Percentiles rank a stretch among this genome's conserved stretches.
Conservation (phyloP, 768 basidiomycete genomes). For the Suillus tomentosus region DNA sequence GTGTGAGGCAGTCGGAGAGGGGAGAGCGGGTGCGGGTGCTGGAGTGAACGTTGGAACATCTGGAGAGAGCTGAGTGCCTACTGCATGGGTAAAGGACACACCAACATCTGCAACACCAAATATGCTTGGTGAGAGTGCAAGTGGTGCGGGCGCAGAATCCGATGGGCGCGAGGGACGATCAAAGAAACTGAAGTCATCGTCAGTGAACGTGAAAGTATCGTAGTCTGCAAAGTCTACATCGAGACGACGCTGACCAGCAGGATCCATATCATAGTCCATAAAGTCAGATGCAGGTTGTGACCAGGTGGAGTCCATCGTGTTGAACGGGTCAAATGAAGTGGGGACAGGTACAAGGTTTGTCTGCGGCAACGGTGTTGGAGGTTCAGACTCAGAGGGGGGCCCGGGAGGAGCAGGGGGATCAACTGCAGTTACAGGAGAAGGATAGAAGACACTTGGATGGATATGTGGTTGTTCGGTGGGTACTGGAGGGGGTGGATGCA, state of each 20-base stretch:
- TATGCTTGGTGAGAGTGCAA: conserved; percentile 36
- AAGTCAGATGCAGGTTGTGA: conserved; percentile 35
- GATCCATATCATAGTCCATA: conserved; percentile 39
- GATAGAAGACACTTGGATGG: conserved; percentile 45
- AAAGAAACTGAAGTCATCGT: conserved; percentile 90
- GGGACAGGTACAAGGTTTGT: conserved; percentile 20
- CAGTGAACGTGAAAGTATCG: conserved; percentile 62
- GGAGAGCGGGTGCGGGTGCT: conserved; percentile 48
- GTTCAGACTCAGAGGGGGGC: conserved; percentile 17
- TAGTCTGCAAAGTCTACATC: conserved; percentile 49
- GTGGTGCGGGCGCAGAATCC: conserved; percentile 27
- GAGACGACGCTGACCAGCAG: conserved; percentile 31
- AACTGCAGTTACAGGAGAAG: conserved; percentile 48
- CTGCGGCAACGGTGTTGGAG: conserved; percentile 15
- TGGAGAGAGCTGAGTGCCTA: conserved; percentile 31
- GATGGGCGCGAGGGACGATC: conserved; percentile 52
- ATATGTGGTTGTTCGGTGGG: conserved; percentile 18
- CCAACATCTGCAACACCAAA: conserved; percentile 33
- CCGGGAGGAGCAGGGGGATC: conserved; percentile 19
- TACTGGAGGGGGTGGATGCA: conserved; percentile 25
- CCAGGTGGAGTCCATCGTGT: conserved; percentile 43
- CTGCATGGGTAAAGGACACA: conserved; percentile 25
- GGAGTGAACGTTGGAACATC: conserved; percentile 26
- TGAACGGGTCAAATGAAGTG: conserved; percentile 46
- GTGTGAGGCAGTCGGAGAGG: conserved; percentile 47